Base-by-base conservation (phyloP, 805 yeast genomes). In the Ascoidea asiatica region DNA sequence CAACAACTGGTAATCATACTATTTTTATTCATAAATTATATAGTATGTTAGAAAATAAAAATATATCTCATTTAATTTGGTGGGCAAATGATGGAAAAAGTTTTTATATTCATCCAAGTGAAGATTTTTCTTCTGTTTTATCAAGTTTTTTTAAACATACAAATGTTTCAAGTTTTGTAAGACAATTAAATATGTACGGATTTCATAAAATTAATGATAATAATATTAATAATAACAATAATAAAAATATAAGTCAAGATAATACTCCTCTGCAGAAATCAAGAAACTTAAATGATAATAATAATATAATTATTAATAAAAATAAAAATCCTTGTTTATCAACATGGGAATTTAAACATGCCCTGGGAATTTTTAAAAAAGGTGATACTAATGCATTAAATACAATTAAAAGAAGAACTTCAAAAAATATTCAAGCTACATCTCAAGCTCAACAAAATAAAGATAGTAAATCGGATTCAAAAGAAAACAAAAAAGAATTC, bases 301-400 rank as follows among this genome's bases (percentile, higher is more conserved):
- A 38, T 11, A 33, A 43, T 11, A 7, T 43, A 8, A 21, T 21
- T 6, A 33, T 5, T 7, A 29, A 19, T 19, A 19, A 20, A 20
- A 37, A 37, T 37, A n/a, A n/a, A 5, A 23, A 23, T 11, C 6
- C 6, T 17, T 40, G 50, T 7, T 45, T 56, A 22, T 58, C 58
- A 47, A 54, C 59, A 7, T 89, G 97, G 97, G 97, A 89, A 64
- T 89, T 89, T 62, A 77, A 79, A 46, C 97, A 89, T 58, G 76
- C 85, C 35, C 78, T 86, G 3, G 83, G 81, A 29, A 72, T 72
- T 47, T 89, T 89, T 63, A 72, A 77, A 50, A 79, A 86, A 44
- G 96, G 95, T 39, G 94, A 89, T 58, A 61, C 77, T 18, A 92
- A 81, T 38, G 70, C 82, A 11, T 63, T 89, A 48, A 75, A 83